Evolutionary conservation across 192 early-diverging fungal species (phyloP).

Genomic region (Coemansia sp.): DNA sequence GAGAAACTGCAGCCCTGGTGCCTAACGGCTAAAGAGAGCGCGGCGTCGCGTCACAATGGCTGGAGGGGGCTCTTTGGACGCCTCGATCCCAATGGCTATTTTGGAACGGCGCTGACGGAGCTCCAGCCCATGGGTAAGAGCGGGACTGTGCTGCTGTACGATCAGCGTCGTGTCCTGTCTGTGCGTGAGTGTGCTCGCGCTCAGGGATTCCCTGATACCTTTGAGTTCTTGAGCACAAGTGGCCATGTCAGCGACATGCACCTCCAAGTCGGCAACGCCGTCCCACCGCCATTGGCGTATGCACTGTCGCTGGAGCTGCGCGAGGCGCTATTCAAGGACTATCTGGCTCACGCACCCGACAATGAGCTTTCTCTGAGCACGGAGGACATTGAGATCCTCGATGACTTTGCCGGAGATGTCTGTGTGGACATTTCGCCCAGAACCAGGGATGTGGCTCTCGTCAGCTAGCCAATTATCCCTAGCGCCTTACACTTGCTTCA

Average conservation of each 20-base stretch:
- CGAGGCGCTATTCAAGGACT: conserved; percentile 53
- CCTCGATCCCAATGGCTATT: conserved; percentile 59
- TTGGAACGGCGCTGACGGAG: conserved; percentile 60
- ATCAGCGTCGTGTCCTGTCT: conserved; percentile 58
- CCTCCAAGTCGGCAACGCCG: conserved; percentile 69
- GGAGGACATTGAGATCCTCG: background rate
- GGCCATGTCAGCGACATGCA: conserved; percentile 44
- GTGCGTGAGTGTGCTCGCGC: conserved; percentile 67
- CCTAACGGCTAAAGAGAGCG: conserved; percentile 51
- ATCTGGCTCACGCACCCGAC: conserved; percentile 1
- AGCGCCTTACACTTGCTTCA: background rate
- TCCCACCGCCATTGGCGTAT: conserved; percentile 63
- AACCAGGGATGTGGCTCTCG: background rate
- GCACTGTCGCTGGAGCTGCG: conserved; percentile 57
- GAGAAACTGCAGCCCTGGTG: conserved; percentile 61
- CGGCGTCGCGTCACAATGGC: conserved; percentile 56
- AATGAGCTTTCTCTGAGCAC: background rate
- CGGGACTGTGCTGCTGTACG: conserved; percentile 64
- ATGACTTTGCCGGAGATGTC: conserved; percentile 20
- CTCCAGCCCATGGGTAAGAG: conserved; percentile 63
- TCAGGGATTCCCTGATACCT: conserved; percentile 70
- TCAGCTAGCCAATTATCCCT: background rate
- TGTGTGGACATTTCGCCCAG: conserved; percentile 15
- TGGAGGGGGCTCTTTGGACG: conserved; percentile 67
- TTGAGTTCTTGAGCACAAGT: conserved; percentile 53